Evolutionary conservation across 345 rosid genomes (phyloP), one percentile per base, ranked within the genome.

Genomic region (Garcia nutans): DNA sequence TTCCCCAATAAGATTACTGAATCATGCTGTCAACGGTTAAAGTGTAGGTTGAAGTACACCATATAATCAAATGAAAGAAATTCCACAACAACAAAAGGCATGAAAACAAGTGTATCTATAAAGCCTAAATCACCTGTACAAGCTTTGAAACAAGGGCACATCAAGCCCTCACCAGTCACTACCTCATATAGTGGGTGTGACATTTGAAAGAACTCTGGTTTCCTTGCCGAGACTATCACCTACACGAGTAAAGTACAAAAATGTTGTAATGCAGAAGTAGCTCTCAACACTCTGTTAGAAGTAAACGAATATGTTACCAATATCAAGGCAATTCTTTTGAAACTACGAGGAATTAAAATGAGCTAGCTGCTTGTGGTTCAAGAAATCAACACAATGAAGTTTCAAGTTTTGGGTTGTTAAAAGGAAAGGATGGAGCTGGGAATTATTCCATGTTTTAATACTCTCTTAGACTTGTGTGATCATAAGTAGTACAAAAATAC

Each of bases 171-270:
- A 62, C 92, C 97, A 0, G 97, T 94, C 83, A 94, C 97, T 82
- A 94, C 97, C 82, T 94, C 98, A 49, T 94, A 91, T 70, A 94
- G 69, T 50, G 98, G 98, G 80, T 92, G 98, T 62, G 97, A 90
- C 93, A 85, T 94, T 86, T 94, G 98, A 84, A 94, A 94, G 88
- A 94, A 94, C 85, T 94, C 98, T 42, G 98, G 97, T 86, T 94
- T 94, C 84, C 97, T 92, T 22, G 98, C 97, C 28, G 98, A 94
- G 60, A 94, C 92, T 87, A 93, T 93, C 60, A 93, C 98, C 98
- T 93, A 77, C 24, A 84, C 5, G 33, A 12, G 20, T 49, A 17
- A 58, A 73, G 49, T 72, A 60, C 74, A 70, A 58, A 28, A 81
- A 74, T 3, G 20, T n/a, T 55, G 65, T 12, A n/a, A 60, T 42